Percentiles rank a stretch among this genome's conserved stretches.
Conservation (phyloP, 202 grass and related monocot genomes). For the Thinopyrum obtusiflorum region DNA sequence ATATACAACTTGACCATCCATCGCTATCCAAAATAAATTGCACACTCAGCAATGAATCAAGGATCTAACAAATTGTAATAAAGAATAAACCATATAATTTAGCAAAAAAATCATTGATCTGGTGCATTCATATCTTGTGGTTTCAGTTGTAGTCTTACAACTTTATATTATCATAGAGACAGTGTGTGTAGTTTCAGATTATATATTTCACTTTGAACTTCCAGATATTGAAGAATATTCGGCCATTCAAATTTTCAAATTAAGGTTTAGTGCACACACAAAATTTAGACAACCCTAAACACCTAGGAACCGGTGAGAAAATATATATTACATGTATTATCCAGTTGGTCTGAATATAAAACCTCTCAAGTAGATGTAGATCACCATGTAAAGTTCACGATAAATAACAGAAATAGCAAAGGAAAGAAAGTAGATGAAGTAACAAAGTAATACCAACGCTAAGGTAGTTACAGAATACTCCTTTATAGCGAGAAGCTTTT, state of each 20-base stretch:
- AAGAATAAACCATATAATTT: neutral
- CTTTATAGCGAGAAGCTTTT: slow-evolving; percentile 83
- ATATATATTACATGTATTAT: neutral
- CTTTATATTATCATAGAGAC: too few relatives aligned
- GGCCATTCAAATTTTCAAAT: too few relatives aligned
- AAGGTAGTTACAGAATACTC: slow-evolving; percentile 94
- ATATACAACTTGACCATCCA: slow-evolving; percentile 97
- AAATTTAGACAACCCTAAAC: neutral
- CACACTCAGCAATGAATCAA: slow-evolving; percentile 13
- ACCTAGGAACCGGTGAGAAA: neutral
- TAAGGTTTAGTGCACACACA: too few relatives aligned
- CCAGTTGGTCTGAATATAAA: neutral
- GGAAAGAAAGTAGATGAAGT: slow-evolving; percentile 9
- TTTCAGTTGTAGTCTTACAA: too few relatives aligned
- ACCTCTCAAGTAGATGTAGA: neutral
- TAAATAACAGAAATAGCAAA: neutral
- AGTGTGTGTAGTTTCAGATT: too few relatives aligned
- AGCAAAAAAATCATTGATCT: too few relatives aligned
- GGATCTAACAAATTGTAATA: neutral
- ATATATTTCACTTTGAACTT: too few relatives aligned
- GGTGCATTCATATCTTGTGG: too few relatives aligned
- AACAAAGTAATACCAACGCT: slow-evolving; percentile 71
- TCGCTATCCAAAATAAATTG: slow-evolving; percentile 53
- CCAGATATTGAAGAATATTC: too few relatives aligned
- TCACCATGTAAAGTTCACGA: neutral